Base-by-base conservation (phyloP, 2,329 filamentous ascomycete species). In the Ascochyta fabae region DNA sequence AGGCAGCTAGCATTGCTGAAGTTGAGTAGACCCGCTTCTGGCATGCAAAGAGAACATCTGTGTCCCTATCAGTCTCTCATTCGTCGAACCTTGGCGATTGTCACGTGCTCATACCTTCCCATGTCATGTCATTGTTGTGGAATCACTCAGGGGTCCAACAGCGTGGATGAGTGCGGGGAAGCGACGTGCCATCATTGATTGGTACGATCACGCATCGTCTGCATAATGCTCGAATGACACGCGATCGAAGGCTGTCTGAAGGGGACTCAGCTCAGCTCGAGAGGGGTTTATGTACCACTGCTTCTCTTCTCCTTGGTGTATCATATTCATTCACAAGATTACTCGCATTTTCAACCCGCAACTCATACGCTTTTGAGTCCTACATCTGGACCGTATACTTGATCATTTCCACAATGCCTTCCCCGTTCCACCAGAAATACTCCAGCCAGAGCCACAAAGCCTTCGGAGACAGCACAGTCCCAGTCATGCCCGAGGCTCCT, bases 351-450 rank as follows among this genome's bases (percentile, higher is more conserved):
- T 24, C 46, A 19, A 40, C 27, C 10, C 12, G 2, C 4, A 13
- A 2, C 29, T 6, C 10, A 31, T 15, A 10, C 10, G 29, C 12
- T 31, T 31, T 6, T 5, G 10, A 31, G 10, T 31, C 29, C 12
- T 29, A 29, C 8, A 12, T 29, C 8, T 10, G 8, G 9, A 29
- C 8, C 8, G 12, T 29, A 29, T 10, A 29, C 2, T 10, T 10
- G 3, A 8, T 29, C 9, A 10, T 29, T 10, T 13, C 36, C 44
- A 64, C 22, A 24, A 75, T 75, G 73, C 71, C 73, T 59, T 74
- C 71, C 41, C 71, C 73, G 58, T 71, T 75, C 54, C 71, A 75
- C 45, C 73, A 75, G 49, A 75, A 75, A 48, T 75, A 75, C 56
- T 70, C 72, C 27, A 64, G 65, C 15, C 73, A 75, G 43, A 71